These are phyloP conservation scores for Berkeleyomyces basicola DNA, from an alignment of 2,329 filamentous ascomycete species.

Conservation along the genomic window DNA sequence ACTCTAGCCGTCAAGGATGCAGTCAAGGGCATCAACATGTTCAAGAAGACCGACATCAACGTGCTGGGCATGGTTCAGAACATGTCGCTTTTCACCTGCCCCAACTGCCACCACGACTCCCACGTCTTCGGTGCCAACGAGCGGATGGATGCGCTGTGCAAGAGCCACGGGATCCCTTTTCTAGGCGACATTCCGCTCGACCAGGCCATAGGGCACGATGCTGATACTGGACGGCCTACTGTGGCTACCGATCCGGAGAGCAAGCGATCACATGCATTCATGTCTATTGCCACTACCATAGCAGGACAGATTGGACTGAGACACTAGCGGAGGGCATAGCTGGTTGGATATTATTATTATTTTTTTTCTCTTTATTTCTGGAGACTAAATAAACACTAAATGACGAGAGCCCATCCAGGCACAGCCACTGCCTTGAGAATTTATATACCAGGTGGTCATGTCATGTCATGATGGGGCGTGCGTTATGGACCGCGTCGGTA, in stretches of 20 bases:
- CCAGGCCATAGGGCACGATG: constrained; percentile 70
- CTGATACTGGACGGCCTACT: constrained; percentile 73
- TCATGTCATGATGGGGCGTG: too few relatives aligned
- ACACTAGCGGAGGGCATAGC: constrained; percentile 4
- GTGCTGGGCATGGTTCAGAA: constrained; percentile 82
- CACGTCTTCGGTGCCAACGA: constrained; percentile 56
- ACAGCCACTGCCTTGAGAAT: background rate
- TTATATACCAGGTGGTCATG: background rate
- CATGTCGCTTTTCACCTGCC: constrained; percentile 74
- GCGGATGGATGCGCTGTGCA: constrained; percentile 51
- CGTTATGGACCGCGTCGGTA: too few relatives aligned
- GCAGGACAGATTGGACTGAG: constrained; percentile 26
- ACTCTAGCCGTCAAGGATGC: constrained; percentile 86
- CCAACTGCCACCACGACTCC: constrained; percentile 56
- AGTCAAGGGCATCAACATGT: constrained; percentile 82
- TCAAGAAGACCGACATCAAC: constrained; percentile 65
- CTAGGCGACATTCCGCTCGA: constrained; percentile 82
- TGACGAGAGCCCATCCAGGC: too few relatives aligned
- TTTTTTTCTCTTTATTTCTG: background rate
- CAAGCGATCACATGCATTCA: constrained; percentile 53
- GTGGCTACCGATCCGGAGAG: constrained; percentile 74
- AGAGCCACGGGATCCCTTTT: constrained; percentile 57
- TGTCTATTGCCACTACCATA: constrained; percentile 46
- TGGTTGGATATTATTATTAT: background rate
- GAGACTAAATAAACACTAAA: background rate